A percentile compares a stretch with the other conserved stretches of the same genome.
Conservation (phyloP, 2,329 filamentous ascomycete genomes). For the Hawksworthiomyces lignivorus region DNA sequence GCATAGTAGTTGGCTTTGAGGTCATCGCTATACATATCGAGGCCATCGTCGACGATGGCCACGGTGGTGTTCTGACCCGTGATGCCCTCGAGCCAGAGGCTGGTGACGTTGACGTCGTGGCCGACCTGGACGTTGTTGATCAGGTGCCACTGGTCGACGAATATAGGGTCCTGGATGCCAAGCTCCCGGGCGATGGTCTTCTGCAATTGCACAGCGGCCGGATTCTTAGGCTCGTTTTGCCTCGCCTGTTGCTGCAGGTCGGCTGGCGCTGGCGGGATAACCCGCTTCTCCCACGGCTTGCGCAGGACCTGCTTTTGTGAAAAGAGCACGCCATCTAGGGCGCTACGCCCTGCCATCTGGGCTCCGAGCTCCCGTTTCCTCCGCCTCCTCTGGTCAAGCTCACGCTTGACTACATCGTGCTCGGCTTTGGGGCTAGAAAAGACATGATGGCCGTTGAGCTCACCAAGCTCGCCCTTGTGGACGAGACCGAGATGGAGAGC, state of each 20-base stretch:
- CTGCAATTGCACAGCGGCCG: constrained; percentile 48
- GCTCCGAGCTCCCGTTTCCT: constrained; percentile 51
- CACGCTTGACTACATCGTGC: constrained; percentile 50
- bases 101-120: constrained; percentile 95
- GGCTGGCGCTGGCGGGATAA: constrained; percentile 26
- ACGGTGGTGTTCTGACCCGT: constrained; percentile 85
- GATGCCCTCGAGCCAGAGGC: constrained; percentile 81
- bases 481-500: constrained; percentile 65
- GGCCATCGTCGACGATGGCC: constrained; percentile 89
- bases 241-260: constrained; percentile 4
- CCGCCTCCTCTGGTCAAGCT: constrained; percentile 46
- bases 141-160: constrained; percentile 91
- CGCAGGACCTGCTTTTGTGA: constrained; percentile 63
- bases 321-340: constrained; percentile 67
- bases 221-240: constrained; percentile 18
- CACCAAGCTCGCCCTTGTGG: constrained; percentile 74
- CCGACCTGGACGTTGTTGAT: constrained; percentile 74
- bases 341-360: constrained; percentile 30
- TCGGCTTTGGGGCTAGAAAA: constrained; percentile 65
- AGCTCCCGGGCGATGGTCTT: constrained; percentile 55
- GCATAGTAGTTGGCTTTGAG: constrained; percentile 91
- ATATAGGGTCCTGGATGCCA: constrained; percentile 83
- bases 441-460: constrained; percentile 73
- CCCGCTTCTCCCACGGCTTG: constrained; percentile 45
- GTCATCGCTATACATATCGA: constrained; percentile 94